These are phyloP conservation scores for Blepharisma stoltei DNA, from an alignment of 73 alveolate genomes.

Conservation along the genomic window DNA sequence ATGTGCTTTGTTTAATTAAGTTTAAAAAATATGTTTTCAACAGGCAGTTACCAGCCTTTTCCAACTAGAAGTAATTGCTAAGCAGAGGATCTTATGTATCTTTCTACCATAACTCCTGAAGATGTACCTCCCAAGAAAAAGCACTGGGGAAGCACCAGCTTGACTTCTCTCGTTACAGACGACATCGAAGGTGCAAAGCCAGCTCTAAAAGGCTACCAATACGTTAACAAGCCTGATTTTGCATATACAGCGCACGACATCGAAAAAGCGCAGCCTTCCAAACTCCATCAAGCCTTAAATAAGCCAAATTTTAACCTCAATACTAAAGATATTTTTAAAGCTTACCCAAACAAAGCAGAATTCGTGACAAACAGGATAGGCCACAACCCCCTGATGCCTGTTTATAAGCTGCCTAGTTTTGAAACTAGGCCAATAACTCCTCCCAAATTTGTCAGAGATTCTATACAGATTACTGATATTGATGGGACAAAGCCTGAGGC, in stretches of 20 bases:
- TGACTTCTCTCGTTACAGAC: background rate
- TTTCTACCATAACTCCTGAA: slow-evolving; percentile 24
- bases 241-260: slow-evolving; percentile 18
- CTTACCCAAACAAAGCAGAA: slow-evolving; percentile 51
- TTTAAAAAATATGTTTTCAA: too few relatives aligned
- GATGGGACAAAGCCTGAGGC: slow-evolving; percentile 79
- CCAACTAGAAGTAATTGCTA: slow-evolving; percentile 16
- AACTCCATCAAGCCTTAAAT: slow-evolving; percentile 42
- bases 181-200: slow-evolving; percentile 44
- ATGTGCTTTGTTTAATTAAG: too few relatives aligned
- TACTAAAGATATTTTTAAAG: slow-evolving; percentile 42
- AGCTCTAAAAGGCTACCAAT: slow-evolving; percentile 37
- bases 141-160: background rate
- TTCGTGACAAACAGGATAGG: slow-evolving; percentile 49
- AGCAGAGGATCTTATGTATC: slow-evolving; percentile 28
- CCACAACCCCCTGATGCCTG: slow-evolving; percentile 75
- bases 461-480: slow-evolving; percentile 73
- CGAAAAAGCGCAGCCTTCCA: slow-evolving; percentile 22
- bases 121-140: slow-evolving; percentile 24
- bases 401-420: slow-evolving; percentile 67
- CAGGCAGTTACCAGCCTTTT: background rate
- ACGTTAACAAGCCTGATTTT: slow-evolving; percentile 34
- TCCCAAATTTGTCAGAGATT: slow-evolving; percentile 85
- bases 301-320: slow-evolving; percentile 49
- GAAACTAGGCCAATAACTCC: slow-evolving; percentile 73